Evolutionary conservation across 2,329 filamentous ascomycete species (phyloP).

Genomic region (Exophiala sideris): DNA sequence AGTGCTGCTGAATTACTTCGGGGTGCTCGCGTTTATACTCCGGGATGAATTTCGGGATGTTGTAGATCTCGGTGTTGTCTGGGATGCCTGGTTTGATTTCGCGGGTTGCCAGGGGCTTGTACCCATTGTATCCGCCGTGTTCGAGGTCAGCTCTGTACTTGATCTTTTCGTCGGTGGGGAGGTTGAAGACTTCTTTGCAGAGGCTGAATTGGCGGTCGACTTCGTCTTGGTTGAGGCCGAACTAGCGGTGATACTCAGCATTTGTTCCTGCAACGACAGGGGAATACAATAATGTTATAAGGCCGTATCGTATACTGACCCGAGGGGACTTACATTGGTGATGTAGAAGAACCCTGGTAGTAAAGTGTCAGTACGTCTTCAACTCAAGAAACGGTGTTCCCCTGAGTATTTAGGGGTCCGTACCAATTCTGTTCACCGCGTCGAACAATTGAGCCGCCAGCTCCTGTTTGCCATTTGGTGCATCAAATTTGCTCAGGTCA

Average conservation of each 20-base stretch:
- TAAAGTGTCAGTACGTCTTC: not conserved
- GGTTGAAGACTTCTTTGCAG: conserved; percentile 53
- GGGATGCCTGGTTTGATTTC: conserved; percentile 32
- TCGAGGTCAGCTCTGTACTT: conserved; percentile 53
- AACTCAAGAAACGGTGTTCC: not conserved
- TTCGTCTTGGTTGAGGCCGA: conserved; percentile 55
- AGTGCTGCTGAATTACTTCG: conserved; percentile 47
- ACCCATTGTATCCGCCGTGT: conserved; percentile 56
- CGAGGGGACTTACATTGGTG: conserved; percentile 42
- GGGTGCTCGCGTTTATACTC: conserved; percentile 46
- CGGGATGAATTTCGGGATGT: conserved; percentile 56
- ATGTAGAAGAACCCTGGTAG: conserved; percentile 59
- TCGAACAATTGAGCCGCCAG: conserved; percentile 54
- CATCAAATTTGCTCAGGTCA: conserved; percentile 52
- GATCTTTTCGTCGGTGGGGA: conserved; percentile 57
- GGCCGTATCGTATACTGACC: no score
- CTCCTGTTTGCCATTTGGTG: conserved; percentile 52
- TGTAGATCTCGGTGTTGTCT: conserved; percentile 61
- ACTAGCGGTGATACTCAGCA: conserved; percentile 26
- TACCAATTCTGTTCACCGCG: conserved; percentile 45
- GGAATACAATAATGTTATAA: no score
- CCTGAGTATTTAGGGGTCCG: not conserved
- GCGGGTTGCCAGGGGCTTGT: conserved; percentile 44
- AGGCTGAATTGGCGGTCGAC: conserved; percentile 60
- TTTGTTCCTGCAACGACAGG: no score